These are phyloP conservation scores for Halophytophthora polymorphica DNA, from an alignment of 352 stramenopile genomes.

Conservation along the genomic window DNA sequence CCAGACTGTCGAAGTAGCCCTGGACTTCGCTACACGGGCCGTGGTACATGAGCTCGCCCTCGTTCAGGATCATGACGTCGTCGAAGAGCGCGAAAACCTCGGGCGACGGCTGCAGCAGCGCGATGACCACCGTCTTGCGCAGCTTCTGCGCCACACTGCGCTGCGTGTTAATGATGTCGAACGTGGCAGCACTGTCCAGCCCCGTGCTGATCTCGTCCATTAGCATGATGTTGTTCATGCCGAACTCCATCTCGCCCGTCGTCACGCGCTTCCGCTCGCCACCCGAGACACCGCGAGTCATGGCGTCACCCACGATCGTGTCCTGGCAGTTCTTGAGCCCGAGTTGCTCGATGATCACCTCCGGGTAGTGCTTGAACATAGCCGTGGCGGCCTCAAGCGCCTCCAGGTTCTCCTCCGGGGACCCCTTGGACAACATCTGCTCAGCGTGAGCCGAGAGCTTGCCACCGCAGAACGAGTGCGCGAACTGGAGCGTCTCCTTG, in stretches of 20 bases:
- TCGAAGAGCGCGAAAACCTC: conserved; percentile 89
- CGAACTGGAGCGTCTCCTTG: conserved; percentile 40
- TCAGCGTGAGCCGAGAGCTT: conserved; percentile 13
- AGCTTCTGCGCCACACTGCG: conserved; percentile 22
- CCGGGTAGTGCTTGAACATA: conserved; percentile 28
- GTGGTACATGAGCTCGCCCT: conserved; percentile 80
- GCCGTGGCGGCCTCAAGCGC: conserved; percentile 16
- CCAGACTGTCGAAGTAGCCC: conserved; percentile 33
- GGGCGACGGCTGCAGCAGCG: conserved; percentile 84
- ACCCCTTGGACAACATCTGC: conserved; percentile 18
- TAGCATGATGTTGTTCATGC: conserved; percentile 60
- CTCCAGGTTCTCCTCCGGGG: conserved; percentile 25
- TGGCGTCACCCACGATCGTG: conserved; percentile 47
- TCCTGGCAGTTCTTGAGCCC: conserved; percentile 35
- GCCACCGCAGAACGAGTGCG: conserved; percentile 22
- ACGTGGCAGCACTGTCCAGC: conserved; percentile 71
- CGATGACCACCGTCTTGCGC: conserved; percentile 48
- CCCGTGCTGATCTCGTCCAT: conserved; percentile 93
- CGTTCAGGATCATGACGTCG: conserved; percentile 52
- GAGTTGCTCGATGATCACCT: conserved; percentile 40
- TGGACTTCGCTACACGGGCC: conserved; percentile 13
- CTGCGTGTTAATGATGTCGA: conserved; percentile 32
- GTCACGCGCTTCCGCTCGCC: conserved; percentile 74
- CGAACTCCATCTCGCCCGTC: conserved; percentile 85
- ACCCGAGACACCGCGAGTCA: conserved; percentile 53